Evolutionary conservation across 163 green algal species (phyloP).

Genomic region (Chloromonas sp.): DNA sequence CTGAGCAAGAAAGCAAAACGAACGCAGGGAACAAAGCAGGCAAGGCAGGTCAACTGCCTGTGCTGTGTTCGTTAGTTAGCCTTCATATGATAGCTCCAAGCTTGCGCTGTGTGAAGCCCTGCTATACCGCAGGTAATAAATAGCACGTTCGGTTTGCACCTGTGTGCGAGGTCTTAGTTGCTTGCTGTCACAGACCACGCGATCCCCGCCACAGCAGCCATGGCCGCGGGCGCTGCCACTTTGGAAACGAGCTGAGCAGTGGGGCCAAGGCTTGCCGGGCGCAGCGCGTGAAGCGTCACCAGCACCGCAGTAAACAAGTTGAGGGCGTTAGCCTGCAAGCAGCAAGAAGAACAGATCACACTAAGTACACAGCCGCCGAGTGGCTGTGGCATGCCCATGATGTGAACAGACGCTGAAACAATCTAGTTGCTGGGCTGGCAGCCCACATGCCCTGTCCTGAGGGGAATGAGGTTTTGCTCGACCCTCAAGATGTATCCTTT

Average conservation of each 20-base stretch:
- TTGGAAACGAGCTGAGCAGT: not conserved
- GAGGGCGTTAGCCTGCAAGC: conserved; percentile 32
- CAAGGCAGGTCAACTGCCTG: no score
- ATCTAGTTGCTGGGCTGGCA: no score
- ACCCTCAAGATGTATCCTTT: not conserved
- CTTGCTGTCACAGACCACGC: conserved; percentile 13
- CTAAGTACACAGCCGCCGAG: not conserved
- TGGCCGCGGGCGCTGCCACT: conserved; percentile 16
- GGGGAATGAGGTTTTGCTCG: not conserved
- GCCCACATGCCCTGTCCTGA: not conserved
- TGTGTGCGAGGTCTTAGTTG: not conserved
- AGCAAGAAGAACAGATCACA: not conserved
- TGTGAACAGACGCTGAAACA: no score
- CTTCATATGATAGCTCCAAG: no score
- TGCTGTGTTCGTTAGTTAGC: no score
- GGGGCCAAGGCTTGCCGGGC: conserved; percentile 7
- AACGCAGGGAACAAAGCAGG: no score
- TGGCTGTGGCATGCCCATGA: not conserved
- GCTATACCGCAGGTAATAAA: no score
- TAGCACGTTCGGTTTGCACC: no score
- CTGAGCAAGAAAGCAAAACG: no score
- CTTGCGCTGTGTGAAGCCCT: no score
- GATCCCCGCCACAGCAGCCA: conserved; percentile 12
- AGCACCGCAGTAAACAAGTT: conserved; percentile 39
- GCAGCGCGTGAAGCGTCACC: conserved; percentile 25